Evolutionary conservation across 306 rosid species (phyloP).

Genomic region (Corylus americana): DNA sequence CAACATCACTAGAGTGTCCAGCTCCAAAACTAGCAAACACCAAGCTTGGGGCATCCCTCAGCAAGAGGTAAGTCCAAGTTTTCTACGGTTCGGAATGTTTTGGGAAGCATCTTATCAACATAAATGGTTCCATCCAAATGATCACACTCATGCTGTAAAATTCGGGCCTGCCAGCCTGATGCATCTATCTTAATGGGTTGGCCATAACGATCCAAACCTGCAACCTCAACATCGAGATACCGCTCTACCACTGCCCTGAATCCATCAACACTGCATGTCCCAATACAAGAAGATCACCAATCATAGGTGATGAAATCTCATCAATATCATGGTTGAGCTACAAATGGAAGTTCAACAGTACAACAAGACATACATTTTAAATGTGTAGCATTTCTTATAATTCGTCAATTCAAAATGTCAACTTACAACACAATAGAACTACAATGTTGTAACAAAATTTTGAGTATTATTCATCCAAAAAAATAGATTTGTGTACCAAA

Average conservation of each 20-base stretch:
- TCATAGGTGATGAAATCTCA: background rate
- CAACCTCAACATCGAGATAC: conserved; percentile 74
- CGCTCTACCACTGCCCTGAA: conserved; percentile 86
- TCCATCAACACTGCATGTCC: conserved; percentile 71
- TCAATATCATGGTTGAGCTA: background rate
- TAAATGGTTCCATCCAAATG: conserved; percentile 87
- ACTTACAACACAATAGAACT: background rate
- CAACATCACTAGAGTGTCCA: background rate
- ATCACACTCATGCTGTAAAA: conserved; percentile 92
- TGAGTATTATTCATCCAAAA: background rate
- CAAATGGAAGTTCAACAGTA: background rate
- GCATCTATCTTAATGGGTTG: conserved; percentile 61
- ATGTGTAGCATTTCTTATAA: background rate
- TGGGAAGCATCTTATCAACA: conserved; percentile 85
- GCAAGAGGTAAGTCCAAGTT: conserved; percentile 80
- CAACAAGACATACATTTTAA: background rate
- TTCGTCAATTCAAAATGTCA: background rate
- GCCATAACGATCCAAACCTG: conserved; percentile 81
- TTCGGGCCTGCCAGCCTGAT: conserved; percentile 92
- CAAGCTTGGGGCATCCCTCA: conserved; percentile 79
- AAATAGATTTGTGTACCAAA: background rate
- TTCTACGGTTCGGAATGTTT: conserved; percentile 73
- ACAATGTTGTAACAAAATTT: background rate
- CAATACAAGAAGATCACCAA: conserved; percentile 8
- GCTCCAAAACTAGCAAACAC: conserved; percentile 35